Percentiles rank a stretch among this genome's conserved stretches.
These are phyloP conservation scores for Diaporthe citriasiana DNA, from an alignment of 2,329 filamentous ascomycete genomes.

Conservation along the genomic window DNA sequence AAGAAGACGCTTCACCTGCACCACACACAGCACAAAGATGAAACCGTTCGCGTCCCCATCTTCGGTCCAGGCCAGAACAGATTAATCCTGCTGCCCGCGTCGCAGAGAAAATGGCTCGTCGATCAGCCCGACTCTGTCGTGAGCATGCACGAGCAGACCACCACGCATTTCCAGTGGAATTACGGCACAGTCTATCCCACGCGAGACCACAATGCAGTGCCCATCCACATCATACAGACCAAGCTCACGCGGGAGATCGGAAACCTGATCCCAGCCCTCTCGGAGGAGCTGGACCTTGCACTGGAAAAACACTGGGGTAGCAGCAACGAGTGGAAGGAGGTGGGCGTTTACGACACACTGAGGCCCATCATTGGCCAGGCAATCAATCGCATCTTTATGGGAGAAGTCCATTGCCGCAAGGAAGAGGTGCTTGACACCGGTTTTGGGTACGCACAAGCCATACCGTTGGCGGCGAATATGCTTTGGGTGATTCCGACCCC, in stretches of 20 bases:
- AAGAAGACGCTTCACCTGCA: conserved; percentile 37
- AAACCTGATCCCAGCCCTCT: conserved; percentile 32
- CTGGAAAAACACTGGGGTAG: conserved; percentile 32
- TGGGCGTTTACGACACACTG: conserved; percentile 36
- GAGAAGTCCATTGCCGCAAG: conserved; percentile 24
- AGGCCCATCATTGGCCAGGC: conserved; percentile 36
- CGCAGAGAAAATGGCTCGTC: conserved; percentile 36
- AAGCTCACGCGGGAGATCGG: conserved; percentile 37
- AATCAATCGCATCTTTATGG: conserved; percentile 37
- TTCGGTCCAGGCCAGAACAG: conserved; percentile 30
- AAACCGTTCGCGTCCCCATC: conserved; percentile 36
- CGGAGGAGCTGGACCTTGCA: conserved; percentile 36
- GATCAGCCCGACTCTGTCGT: conserved; percentile 36
- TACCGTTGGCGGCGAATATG: conserved; percentile 37
- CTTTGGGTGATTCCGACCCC: conserved; percentile 26
- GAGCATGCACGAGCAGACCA: conserved; percentile 40
- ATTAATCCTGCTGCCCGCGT: conserved; percentile 28
- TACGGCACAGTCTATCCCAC: conserved; percentile 38
- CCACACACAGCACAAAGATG: conserved; percentile 38
- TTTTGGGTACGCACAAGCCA: conserved; percentile 32
- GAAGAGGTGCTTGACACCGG: conserved; percentile 30
- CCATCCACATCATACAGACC: conserved; percentile 35
- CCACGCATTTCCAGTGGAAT: conserved; percentile 32
- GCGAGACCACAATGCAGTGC: conserved; percentile 36
- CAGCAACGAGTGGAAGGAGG: conserved; percentile 36